Base-by-base conservation (phyloP, 106 monocot genomes). In the Agapanthus africanus region DNA sequence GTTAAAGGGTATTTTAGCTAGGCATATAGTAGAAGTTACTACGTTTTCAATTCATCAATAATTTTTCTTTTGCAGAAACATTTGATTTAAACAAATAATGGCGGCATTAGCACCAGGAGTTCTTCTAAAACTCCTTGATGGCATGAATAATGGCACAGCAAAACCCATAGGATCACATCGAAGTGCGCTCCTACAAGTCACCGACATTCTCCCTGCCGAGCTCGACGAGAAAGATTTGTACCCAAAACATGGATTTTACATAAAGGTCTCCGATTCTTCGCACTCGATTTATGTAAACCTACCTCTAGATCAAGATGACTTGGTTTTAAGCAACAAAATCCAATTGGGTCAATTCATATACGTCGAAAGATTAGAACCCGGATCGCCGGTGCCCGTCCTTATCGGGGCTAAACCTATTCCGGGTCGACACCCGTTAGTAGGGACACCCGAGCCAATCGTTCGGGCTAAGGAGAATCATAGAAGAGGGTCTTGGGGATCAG, bases 161-260 rank as follows among this genome's bases (percentile, higher is more conserved):
- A 94, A 83, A 37, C 90, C 90, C 2, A 46, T 87, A 18, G 87
- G 88, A 1, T 84, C 85, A 56, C 84, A 88, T 73, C 83, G 91
- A 18, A 86, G 76, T 22, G 91, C 92, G 9, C 79, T 85, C 18
- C 41, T 97, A 47, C 97, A 97, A 79, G 89, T 97, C 2, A 90
- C 92, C 7, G 97, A 99, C 79, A 99, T 99, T 41, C 84, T 99
- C 21, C 97, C 97, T 6, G 89, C 82, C 0, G 89, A 90, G 59
- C 82, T 99, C 1, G 97, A 90, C 36, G 97, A 93, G 61, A 91
- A 93, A 70, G 86, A 84, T 15, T 77, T 99, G 31, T 87, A 80
- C 79, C 97, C 97, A 1, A 89, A 82, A 70, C 97, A 93, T 35
- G 97, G 97, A 3, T 99, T 99, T 81, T 93, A 93, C 72, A 70